phyloP scores from a whole-genome alignment of 1,284 basidiomycete species.

The Cryptococcus sp. region DNA sequence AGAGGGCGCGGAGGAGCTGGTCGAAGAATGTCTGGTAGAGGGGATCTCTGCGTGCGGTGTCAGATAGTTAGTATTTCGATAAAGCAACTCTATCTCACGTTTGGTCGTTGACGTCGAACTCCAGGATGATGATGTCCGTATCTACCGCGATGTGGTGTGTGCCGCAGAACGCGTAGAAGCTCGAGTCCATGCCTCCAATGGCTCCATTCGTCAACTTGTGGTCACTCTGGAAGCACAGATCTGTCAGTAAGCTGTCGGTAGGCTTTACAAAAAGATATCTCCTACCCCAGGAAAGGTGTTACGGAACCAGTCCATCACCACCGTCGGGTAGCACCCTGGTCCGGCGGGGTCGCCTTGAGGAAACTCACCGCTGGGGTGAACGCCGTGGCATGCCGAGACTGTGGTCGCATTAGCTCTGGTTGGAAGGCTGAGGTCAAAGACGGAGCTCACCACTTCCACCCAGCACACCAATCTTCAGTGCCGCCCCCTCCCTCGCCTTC shows the following conservation, averaged over 20 bases:
- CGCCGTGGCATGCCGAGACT: conserved; percentile 49
- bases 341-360: conserved; percentile 46
- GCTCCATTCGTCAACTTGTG: conserved; percentile 43
- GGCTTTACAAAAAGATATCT: not conserved
- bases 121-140: conserved; percentile 47
- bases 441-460: conserved; percentile 46
- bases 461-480: conserved; percentile 43
- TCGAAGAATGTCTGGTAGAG: conserved; percentile 48
- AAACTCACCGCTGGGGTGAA: conserved; percentile 38
- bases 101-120: conserved; percentile 51
- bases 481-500: conserved; percentile 35
- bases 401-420: not conserved
- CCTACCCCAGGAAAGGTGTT: conserved; percentile 37
- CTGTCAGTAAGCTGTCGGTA: not conserved
- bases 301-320: conserved; percentile 40
- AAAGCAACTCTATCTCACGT: conserved; percentile 25
- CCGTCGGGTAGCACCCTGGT: conserved; percentile 45
- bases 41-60: conserved; percentile 22
- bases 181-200: conserved; percentile 49
- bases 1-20: conserved; percentile 47
- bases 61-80: not conserved
- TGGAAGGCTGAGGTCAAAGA: not conserved
- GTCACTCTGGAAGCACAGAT: conserved; percentile 7
- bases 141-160: conserved; percentile 47
- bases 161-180: conserved; percentile 50